These are phyloP conservation scores for Mayamaea pseudoterrestris DNA, from an alignment of 108 stramenopile genomes.

Conservation along the genomic window DNA sequence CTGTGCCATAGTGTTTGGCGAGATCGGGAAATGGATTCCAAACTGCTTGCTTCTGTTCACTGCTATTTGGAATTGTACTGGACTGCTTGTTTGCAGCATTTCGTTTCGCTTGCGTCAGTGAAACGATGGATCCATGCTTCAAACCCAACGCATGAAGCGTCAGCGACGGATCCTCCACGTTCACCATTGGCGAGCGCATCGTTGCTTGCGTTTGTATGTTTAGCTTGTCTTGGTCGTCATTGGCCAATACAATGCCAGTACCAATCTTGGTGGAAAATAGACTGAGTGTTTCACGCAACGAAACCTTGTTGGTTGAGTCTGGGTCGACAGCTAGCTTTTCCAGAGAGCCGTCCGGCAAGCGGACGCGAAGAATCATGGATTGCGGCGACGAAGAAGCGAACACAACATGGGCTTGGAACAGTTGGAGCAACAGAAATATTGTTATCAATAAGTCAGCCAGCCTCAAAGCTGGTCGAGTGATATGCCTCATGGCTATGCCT, in stretches of 20 bases:
- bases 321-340: neutral
- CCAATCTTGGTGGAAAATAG: neutral
- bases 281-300: slow-evolving; percentile 5
- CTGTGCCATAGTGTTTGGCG: slow-evolving; percentile 55
- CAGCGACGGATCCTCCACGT: slow-evolving; percentile 3
- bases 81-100: neutral
- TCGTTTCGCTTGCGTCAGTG: slow-evolving; percentile 18
- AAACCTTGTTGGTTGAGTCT: neutral
- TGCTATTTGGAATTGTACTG: slow-evolving; percentile 7
- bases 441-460: too few species aligned
- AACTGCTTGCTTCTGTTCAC: neutral
- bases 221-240: neutral
- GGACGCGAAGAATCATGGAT: slow-evolving; percentile 16
- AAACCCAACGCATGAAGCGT: slow-evolving; percentile 24
- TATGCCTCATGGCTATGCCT: too few species aligned
- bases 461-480: too few species aligned
- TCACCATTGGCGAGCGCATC: too few species aligned
- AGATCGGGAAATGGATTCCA: slow-evolving; percentile 78
- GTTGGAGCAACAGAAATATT: neutral
- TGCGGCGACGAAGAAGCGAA: neutral
- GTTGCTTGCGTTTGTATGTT: too few species aligned
- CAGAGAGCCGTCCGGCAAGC: slow-evolving; percentile 37
- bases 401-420: too few species aligned
- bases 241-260: slow-evolving; percentile 1
- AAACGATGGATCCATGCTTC: slow-evolving; percentile 61